These are phyloP conservation scores for Haematococcus sp. DNA, from an alignment of 139 green algal genomes.

Conservation along the genomic window DNA sequence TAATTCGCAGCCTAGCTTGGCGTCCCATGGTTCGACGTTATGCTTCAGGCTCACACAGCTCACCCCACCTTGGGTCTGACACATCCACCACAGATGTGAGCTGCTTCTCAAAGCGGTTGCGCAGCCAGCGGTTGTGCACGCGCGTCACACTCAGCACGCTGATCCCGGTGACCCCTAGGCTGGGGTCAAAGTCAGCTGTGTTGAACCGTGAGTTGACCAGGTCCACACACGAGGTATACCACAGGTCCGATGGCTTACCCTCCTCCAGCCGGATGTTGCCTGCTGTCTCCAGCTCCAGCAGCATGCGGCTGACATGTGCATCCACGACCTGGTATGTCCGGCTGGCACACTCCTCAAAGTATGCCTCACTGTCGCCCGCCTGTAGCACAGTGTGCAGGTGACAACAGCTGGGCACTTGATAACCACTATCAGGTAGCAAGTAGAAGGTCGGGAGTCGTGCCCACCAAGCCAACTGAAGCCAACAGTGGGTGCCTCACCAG, in stretches of 20 bases:
- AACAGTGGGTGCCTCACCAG: no score
- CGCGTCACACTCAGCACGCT: constrained; percentile 41
- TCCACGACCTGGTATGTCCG: constrained; percentile 33
- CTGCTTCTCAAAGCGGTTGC: constrained; percentile 49
- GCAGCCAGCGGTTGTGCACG: constrained; percentile 71
- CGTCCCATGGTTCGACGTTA: no score
- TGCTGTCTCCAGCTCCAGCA: constrained; percentile 69
- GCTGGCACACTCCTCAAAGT: constrained; percentile 20
- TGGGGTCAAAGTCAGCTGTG: constrained; percentile 22
- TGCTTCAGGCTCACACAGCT: no score
- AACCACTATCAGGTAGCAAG: no score
- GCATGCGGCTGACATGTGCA: constrained; percentile 43
- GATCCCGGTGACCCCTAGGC: constrained; percentile 20
- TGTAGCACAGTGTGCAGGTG: not conserved
- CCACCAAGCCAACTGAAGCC: no score
- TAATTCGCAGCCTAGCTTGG: no score
- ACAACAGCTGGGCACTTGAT: no score
- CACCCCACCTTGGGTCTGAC: constrained; percentile 3
- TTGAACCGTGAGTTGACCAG: constrained; percentile 41
- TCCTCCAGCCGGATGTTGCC: constrained; percentile 83
- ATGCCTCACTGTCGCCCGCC: not conserved
- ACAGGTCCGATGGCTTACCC: constrained; percentile 50
- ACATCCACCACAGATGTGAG: constrained; percentile 17
- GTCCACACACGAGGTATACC: constrained; percentile 59
- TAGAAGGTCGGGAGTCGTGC: no score